These are phyloP conservation scores for Endocalyx cinctus DNA, from an alignment of 2,329 filamentous ascomycete genomes.

Conservation along the genomic window DNA sequence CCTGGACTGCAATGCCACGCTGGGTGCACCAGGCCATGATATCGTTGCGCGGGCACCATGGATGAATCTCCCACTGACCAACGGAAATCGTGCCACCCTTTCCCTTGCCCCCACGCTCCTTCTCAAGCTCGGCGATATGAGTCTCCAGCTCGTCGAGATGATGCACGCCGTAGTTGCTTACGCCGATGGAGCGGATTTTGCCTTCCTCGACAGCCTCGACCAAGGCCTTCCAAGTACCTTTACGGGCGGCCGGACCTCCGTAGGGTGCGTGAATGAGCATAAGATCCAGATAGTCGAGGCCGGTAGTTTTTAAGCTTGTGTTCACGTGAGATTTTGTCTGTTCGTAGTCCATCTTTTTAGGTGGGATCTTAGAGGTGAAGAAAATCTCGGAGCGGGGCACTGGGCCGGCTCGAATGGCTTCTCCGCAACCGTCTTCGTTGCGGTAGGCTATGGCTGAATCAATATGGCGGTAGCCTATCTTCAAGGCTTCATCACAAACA, in stretches of 20 bases:
- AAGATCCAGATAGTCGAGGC: conserved; percentile 64
- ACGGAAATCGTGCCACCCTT: conserved; percentile 72
- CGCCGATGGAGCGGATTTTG: conserved; percentile 56
- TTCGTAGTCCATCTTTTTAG: conserved; percentile 50
- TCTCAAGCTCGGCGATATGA: conserved; percentile 58
- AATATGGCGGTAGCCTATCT: conserved; percentile 51
- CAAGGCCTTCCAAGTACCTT: conserved; percentile 57
- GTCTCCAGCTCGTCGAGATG: conserved; percentile 57
- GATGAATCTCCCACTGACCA: conserved; percentile 86
- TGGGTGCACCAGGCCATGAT: conserved; percentile 73
- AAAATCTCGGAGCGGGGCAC: conserved; percentile 45
- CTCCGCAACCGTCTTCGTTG: conserved; percentile 47
- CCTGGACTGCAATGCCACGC: conserved; percentile 58
- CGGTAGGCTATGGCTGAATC: conserved; percentile 49
- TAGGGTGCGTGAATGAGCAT: conserved; percentile 60
- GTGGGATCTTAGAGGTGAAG: conserved; percentile 54
- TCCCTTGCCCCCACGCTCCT: conserved; percentile 54
- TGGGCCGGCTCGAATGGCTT: conserved; percentile 36
- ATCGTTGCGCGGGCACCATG: conserved; percentile 77
- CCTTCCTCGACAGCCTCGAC: conserved; percentile 60
- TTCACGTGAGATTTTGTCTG: conserved; percentile 60
- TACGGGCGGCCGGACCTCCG: conserved; percentile 50
- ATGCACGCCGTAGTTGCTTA: conserved; percentile 63
- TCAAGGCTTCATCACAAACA: conserved; percentile 41
- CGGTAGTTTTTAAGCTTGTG: conserved; percentile 56